phyloP scores from a whole-genome alignment of 73 alveolate genomes.

The Paramecium primaurelia region DNA sequence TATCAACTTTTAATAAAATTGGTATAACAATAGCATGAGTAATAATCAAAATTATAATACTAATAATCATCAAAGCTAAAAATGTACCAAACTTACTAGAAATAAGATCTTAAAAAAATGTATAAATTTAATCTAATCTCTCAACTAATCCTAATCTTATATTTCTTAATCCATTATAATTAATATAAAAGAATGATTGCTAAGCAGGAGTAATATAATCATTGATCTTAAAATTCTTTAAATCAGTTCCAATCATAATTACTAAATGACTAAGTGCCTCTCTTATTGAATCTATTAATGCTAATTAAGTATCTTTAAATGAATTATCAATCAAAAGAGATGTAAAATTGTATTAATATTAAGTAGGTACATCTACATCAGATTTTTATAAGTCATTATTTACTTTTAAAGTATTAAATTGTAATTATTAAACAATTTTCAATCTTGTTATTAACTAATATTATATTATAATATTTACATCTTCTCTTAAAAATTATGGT shows the following conservation, averaged over 20 bases:
- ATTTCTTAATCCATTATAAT: neutral
- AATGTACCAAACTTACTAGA: neutral
- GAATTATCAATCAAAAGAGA: neutral
- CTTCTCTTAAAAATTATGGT: neutral
- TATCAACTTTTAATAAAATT: neutral
- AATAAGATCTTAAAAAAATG: neutral
- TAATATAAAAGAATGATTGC: neutral
- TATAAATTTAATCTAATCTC: neutral
- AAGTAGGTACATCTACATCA: neutral
- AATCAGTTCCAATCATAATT: neutral
- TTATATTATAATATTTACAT: neutral
- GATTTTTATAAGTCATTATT: neutral
- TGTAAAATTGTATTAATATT: neutral
- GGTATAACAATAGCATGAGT: constrained; percentile 28
- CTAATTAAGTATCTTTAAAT: neutral
- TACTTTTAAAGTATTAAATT: neutral
- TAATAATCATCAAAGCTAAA: neutral
- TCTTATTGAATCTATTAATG: neutral
- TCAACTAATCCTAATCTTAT: neutral
- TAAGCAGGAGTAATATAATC: neutral
- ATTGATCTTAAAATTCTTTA: neutral
- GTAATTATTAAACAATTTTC: neutral
- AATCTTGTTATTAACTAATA: neutral
- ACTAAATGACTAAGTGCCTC: neutral
- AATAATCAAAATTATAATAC: neutral